A percentile compares a stretch with the other conserved stretches of the same genome.
These are phyloP conservation scores for Sporothrix brasiliensis DNA, from an alignment of 2,329 filamentous ascomycete species.

Conservation along the genomic window DNA sequence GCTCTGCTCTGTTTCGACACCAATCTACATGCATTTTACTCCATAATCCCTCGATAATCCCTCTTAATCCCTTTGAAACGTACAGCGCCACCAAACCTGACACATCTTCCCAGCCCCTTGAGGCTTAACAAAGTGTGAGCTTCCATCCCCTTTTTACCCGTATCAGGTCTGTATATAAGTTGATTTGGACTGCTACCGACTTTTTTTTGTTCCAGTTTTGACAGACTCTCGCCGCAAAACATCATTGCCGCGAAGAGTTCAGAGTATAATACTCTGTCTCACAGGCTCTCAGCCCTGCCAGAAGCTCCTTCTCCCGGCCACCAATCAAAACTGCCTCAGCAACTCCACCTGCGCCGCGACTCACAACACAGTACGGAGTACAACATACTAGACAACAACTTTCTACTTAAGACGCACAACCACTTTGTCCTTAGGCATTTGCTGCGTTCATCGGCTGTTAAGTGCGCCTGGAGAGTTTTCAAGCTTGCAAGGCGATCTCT, in stretches of 20 bases:
- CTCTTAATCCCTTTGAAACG: slow-evolving; percentile 26
- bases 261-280: too few species aligned
- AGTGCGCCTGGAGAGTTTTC: too few species aligned
- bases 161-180: too few species aligned
- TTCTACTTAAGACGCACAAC: slow-evolving; percentile 2
- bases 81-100: slow-evolving; percentile 15
- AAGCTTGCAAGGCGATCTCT: neutral
- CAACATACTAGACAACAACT: neutral
- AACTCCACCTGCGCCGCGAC: slow-evolving; percentile 19
- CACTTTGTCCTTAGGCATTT: neutral
- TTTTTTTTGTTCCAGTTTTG: too few species aligned
- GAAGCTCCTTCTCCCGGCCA: slow-evolving; percentile 8
- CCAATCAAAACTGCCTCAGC: slow-evolving; percentile 35
- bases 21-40: neutral
- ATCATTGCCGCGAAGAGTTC: neutral
- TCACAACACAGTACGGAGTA: neutral
- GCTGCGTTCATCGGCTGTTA: neutral
- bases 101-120: slow-evolving; percentile 18
- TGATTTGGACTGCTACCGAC: too few species aligned
- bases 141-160: neutral
- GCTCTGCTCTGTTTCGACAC: neutral
- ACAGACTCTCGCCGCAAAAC: neutral
- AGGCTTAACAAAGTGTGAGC: neutral
- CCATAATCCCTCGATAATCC: neutral
- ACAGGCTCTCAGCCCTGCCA: neutral